Evolutionary conservation across 441 rosid genomes (phyloP).

Genomic region (Jatropha podagrica): DNA sequence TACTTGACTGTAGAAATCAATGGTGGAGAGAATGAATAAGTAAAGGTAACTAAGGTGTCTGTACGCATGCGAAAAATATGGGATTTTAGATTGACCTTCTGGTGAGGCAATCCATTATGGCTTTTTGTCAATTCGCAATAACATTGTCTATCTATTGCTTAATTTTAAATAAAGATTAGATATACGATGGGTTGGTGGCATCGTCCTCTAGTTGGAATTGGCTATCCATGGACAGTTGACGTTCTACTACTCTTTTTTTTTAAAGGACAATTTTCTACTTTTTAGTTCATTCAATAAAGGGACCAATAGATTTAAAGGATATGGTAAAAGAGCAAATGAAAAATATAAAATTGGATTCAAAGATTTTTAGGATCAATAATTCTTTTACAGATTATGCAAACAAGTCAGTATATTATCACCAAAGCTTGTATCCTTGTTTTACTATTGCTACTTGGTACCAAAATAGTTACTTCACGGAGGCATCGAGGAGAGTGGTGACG

Average conservation of each 20-base stretch:
- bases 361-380: too few relatives aligned
- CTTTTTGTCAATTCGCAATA: background rate
- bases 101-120: background rate
- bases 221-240: too few relatives aligned
- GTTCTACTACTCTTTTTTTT: too few relatives aligned
- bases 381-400: too few relatives aligned
- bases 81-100: background rate
- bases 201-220: too few relatives aligned
- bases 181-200: background rate
- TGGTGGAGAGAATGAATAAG: background rate
- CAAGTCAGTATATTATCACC: too few relatives aligned
- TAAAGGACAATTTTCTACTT: too few relatives aligned
- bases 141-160: background rate
- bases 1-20: background rate
- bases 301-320: too few relatives aligned
- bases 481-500: constrained; percentile 70
- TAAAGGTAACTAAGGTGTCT: background rate
- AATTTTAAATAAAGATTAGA: background rate
- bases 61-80: background rate
- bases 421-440: background rate
- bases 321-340: too few relatives aligned
- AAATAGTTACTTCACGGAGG: constrained; percentile 51
- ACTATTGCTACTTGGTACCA: too few relatives aligned
- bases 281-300: too few relatives aligned
- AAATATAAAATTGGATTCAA: too few relatives aligned